phyloP scores from a whole-genome alignment of 2,329 filamentous ascomycete species.

The Neocatenulostroma microsporum region DNA sequence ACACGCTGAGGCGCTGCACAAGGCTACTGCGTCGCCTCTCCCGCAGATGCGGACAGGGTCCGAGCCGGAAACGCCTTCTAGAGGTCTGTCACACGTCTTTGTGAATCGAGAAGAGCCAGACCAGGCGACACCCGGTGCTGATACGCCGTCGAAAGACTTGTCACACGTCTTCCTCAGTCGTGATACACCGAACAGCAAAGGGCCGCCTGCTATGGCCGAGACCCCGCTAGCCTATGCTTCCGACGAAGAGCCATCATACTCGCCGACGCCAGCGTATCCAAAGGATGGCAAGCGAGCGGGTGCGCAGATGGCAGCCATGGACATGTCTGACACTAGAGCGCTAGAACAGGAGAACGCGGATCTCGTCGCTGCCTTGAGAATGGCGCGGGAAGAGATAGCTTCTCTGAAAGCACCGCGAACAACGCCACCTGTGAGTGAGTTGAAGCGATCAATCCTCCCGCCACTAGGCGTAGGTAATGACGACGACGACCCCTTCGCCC shows the following conservation, averaged over 20 bases:
- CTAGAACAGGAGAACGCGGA: constrained; percentile 14
- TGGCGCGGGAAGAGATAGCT: constrained; percentile 11
- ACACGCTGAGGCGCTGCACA: constrained; percentile 6
- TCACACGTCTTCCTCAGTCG: too few relatives aligned
- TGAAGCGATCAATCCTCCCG: too few relatives aligned
- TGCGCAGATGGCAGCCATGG: constrained; percentile 1
- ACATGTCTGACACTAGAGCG: constrained; percentile 2
- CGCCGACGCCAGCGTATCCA: constrained; percentile 11
- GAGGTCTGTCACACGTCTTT: constrained; percentile 16
- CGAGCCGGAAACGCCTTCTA: constrained; percentile 7
- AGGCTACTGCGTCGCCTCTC: not conserved
- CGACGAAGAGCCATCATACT: constrained; percentile 13
- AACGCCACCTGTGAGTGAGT: too few relatives aligned
- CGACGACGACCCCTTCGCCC: constrained; percentile 11
- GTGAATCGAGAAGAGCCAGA: constrained; percentile 11
- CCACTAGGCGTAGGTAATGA: too few relatives aligned
- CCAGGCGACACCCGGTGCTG: not conserved
- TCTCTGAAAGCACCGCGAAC: too few relatives aligned
- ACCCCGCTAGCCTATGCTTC: constrained; percentile 16
- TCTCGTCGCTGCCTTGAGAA: constrained; percentile 10
- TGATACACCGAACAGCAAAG: too few relatives aligned
- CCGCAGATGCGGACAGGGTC: not conserved
- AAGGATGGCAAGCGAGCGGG: constrained; percentile 10
- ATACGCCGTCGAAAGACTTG: constrained; percentile 4
- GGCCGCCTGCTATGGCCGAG: constrained; percentile 3